Evolutionary conservation across 148 eudicot genomes (phyloP).

Genomic region (Chenopodium quinoa): DNA sequence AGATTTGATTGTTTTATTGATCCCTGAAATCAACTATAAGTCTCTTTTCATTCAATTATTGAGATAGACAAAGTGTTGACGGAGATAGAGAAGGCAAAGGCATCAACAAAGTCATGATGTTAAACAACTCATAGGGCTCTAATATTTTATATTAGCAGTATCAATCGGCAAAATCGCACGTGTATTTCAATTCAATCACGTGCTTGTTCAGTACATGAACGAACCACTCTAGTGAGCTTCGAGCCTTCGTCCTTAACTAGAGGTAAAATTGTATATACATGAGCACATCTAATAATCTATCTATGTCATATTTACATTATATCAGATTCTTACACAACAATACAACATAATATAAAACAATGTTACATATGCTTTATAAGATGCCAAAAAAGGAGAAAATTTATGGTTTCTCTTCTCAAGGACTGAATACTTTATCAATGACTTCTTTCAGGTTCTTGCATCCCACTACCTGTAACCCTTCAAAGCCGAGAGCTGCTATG

Average conservation of each 20-base stretch:
- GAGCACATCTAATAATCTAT: neutral
- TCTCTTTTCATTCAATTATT: neutral
- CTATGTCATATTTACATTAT: slow-evolving; percentile 13
- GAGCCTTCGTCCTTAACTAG: neutral
- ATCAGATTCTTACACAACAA: slow-evolving; percentile 1
- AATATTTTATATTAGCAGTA: neutral
- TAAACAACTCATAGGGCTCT: neutral
- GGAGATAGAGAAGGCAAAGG: neutral
- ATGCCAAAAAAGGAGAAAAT: neutral
- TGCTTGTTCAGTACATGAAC: neutral
- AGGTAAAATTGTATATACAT: neutral
- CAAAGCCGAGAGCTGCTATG: slow-evolving; percentile 41
- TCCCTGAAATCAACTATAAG: neutral
- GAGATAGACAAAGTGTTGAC: neutral
- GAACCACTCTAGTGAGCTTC: neutral
- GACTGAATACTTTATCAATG: slow-evolving; percentile 55
- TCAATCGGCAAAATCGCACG: neutral
- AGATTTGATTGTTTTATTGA: neutral
- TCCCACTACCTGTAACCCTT: slow-evolving; percentile 52
- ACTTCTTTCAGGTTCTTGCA: slow-evolving; percentile 82
- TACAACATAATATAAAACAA: neutral
- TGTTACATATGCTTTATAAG: neutral
- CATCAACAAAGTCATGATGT: neutral
- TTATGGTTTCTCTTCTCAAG: neutral
- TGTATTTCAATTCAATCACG: neutral